These are phyloP conservation scores for Allium cepa DNA, from an alignment of 106 monocot species.

Conservation along the genomic window DNA sequence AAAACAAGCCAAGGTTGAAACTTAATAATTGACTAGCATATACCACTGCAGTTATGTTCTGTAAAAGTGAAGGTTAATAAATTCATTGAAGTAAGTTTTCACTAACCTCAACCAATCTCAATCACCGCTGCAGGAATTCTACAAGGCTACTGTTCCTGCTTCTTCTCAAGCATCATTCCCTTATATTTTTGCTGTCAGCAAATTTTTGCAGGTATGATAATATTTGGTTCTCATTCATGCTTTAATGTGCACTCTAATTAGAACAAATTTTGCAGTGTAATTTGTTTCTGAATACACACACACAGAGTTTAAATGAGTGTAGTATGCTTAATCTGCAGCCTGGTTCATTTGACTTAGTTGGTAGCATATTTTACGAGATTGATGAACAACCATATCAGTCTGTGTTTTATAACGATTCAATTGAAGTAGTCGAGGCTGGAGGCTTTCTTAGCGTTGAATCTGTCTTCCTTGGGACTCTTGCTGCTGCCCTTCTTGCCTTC, in stretches of 20 bases:
- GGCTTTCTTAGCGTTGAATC: slow-evolving; percentile 81
- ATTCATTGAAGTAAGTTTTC: not conserved
- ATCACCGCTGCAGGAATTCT: slow-evolving; percentile 44
- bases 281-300: not conserved
- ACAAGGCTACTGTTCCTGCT: slow-evolving; percentile 74
- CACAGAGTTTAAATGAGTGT: not conserved
- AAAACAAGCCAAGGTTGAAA: not conserved
- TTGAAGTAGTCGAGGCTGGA: slow-evolving; percentile 93
- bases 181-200: slow-evolving; percentile 84
- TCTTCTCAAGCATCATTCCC: slow-evolving; percentile 88
- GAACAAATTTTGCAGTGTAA: not conserved
- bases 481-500: slow-evolving; percentile 45
- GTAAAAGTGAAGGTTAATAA: not conserved
- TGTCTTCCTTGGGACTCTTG: slow-evolving; percentile 87
- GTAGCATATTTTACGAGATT: slow-evolving; percentile 84
- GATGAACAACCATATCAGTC: slow-evolving; percentile 86
- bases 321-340: slow-evolving; percentile 38
- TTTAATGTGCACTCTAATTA: not conserved
- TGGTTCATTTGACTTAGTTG: slow-evolving; percentile 91
- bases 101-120: not conserved
- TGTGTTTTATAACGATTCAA: slow-evolving; percentile 87
- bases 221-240: not conserved
- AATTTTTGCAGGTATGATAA: slow-evolving; percentile 71
- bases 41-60: not conserved
- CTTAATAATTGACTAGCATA: not conserved